Evolutionary conservation across 352 stramenopile species (phyloP).

Genomic region (Aphanomyces astaci): DNA sequence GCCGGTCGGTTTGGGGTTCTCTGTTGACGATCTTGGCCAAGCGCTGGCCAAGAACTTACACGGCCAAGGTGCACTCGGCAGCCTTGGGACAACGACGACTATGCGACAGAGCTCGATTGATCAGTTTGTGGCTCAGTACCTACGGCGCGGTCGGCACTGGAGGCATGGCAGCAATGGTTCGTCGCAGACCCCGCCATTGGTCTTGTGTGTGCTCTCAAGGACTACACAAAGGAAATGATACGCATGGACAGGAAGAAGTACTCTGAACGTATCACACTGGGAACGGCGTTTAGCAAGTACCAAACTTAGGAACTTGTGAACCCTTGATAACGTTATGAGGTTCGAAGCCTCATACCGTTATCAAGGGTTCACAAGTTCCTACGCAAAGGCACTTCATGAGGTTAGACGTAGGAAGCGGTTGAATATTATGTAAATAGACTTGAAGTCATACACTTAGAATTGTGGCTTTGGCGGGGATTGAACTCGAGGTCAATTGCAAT

Average conservation of each 20-base stretch:
- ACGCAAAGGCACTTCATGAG: neutral
- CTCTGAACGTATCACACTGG: neutral
- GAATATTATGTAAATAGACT: neutral
- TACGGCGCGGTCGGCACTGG: neutral
- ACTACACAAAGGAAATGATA: slow-evolving; percentile 5
- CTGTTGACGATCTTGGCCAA: neutral
- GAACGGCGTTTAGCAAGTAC: neutral
- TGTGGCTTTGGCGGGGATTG: too few species aligned
- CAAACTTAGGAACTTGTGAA: neutral
- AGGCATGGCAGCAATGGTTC: slow-evolving; percentile 1
- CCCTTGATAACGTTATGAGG: too few species aligned
- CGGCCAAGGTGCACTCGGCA: neutral
- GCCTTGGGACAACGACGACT: neutral
- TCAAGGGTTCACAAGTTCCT: neutral
- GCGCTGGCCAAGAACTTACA: neutral
- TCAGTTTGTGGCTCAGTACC: neutral
- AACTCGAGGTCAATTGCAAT: too few species aligned
- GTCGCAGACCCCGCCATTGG: neutral
- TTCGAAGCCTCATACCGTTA: slow-evolving; percentile 4
- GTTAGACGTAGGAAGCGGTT: neutral
- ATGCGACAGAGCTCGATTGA: neutral
- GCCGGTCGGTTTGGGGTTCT: neutral
- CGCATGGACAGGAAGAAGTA: neutral
- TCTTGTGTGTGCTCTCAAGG: neutral
- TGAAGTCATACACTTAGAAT: too few species aligned